phyloP scores from a whole-genome alignment of 2,329 filamentous ascomycete genomes.

The Diaporthe citrichinensis region DNA sequence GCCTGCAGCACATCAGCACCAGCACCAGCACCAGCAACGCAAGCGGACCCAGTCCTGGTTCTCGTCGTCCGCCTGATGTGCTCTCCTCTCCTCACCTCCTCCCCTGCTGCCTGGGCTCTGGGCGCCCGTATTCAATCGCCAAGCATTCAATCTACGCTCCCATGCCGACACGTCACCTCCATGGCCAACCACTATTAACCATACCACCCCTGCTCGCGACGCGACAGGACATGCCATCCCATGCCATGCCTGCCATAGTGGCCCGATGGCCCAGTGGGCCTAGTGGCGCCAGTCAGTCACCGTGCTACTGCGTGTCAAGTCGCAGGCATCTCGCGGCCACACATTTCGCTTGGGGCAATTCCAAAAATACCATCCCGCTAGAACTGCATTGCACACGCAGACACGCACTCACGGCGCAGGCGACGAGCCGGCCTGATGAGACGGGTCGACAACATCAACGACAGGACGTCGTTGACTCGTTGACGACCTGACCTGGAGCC shows the following conservation, averaged over 20 bases:
- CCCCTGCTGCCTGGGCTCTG: slow-evolving; percentile 17
- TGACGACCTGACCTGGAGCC: neutral
- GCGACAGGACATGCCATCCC: slow-evolving; percentile 19
- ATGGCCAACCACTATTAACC: neutral
- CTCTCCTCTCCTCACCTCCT: neutral
- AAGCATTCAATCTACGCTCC: slow-evolving; percentile 12
- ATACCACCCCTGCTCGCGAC: neutral
- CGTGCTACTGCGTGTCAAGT: slow-evolving; percentile 7
- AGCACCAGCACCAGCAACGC: neutral
- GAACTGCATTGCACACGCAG: neutral
- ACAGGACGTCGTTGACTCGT: neutral
- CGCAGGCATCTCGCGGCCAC: slow-evolving; percentile 12
- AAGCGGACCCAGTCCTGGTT: neutral
- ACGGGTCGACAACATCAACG: neutral
- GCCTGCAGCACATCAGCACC: neutral
- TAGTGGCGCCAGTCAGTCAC: slow-evolving; percentile 14
- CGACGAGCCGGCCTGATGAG: neutral
- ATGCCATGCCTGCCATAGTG: neutral
- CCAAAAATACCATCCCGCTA: slow-evolving; percentile 27
- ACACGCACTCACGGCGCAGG: too few species aligned
- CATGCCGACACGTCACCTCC: slow-evolving; percentile 21
- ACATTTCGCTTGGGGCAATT: neutral
- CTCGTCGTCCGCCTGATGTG: neutral
- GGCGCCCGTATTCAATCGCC: slow-evolving; percentile 25
- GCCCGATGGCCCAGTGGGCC: neutral